Evolutionary conservation across 345 rosid species (phyloP).

Genomic region (Excoecaria cochinchinensis): DNA sequence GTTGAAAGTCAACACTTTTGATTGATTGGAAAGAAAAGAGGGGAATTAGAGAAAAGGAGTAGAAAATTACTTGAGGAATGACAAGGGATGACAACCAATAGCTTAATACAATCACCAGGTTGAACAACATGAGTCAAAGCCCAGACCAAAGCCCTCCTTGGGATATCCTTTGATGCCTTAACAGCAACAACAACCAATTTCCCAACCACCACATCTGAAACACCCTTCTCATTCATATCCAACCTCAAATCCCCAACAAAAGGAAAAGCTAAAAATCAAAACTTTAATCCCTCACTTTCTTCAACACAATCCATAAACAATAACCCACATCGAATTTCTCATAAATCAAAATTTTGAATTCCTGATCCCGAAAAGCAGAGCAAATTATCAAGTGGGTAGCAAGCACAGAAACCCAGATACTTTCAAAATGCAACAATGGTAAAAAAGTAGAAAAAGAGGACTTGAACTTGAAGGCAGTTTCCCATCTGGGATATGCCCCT

Average conservation of each 20-base stretch:
- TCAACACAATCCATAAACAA: conserved; percentile 31
- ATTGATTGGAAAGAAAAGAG: not conserved
- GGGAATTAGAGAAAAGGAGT: conserved; percentile 6
- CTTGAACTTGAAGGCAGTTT: conserved; percentile 33
- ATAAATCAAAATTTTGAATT: conserved; percentile 5
- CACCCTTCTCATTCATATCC: conserved; percentile 34
- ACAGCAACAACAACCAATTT: conserved; percentile 86
- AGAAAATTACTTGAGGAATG: conserved; percentile 50
- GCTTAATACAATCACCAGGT: conserved; percentile 87
- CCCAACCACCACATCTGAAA: conserved; percentile 41
- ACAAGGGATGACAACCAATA: conserved; percentile 75
- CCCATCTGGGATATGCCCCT: not conserved
- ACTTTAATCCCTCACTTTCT: conserved; percentile 27
- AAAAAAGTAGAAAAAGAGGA: conserved; percentile 10
- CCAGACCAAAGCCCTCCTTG: conserved; percentile 85
- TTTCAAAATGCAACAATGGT: conserved; percentile 9
- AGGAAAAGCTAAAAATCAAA: conserved; percentile 23
- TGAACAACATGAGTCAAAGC: conserved; percentile 96
- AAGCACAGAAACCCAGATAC: conserved; percentile 53
- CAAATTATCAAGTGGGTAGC: conserved; percentile 2
- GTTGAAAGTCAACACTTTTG: not conserved
- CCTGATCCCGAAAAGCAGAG: conserved; percentile 12
- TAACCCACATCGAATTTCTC: conserved; percentile 33
- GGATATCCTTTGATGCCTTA: conserved; percentile 86
- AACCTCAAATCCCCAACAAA: not conserved